A percentile compares a stretch with the other conserved stretches of the same genome.
phyloP scores from a whole-genome alignment of 441 rosid species.

The Gossypium gossypioides region DNA sequence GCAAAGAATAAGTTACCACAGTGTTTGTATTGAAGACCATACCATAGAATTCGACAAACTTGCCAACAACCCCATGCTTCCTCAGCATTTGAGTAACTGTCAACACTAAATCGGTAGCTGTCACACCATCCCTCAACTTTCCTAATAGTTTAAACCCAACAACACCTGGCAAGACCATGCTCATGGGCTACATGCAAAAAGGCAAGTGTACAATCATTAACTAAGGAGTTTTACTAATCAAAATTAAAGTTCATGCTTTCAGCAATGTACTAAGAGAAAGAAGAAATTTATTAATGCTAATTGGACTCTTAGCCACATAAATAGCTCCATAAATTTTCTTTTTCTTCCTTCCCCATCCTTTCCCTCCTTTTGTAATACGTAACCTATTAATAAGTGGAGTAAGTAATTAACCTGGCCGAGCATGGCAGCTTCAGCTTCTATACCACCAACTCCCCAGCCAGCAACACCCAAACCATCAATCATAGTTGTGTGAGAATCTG shows the following conservation, averaged over 20 bases:
- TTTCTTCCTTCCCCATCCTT: not conserved
- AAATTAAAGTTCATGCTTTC: not conserved
- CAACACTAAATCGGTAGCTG: conserved; percentile 64
- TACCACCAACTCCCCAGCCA: conserved; percentile 80
- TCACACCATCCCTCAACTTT: conserved; percentile 54
- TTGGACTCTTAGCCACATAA: not conserved
- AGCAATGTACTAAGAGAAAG: not conserved
- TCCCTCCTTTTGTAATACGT: not conserved
- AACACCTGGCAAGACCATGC: conserved; percentile 74
- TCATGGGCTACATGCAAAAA: conserved; percentile 50
- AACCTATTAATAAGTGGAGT: not conserved
- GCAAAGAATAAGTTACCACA: not conserved
- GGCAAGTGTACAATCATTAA: not conserved
- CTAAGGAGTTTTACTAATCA: not conserved
- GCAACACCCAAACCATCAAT: conserved; percentile 70
- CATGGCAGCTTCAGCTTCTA: conserved; percentile 75
- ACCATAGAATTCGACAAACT: conserved; percentile 66
- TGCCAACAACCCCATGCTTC: conserved; percentile 68
- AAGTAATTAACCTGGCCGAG: conserved; percentile 57
- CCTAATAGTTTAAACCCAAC: conserved; percentile 57
- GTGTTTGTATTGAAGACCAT: not conserved
- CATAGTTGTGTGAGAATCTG: conserved; percentile 80
- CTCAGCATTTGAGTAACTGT: conserved; percentile 65
- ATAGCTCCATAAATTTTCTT: not conserved
- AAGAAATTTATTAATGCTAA: not conserved